Evolutionary conservation across 331 rosid species (phyloP).

Genomic region (Stylosanthes scabra): DNA sequence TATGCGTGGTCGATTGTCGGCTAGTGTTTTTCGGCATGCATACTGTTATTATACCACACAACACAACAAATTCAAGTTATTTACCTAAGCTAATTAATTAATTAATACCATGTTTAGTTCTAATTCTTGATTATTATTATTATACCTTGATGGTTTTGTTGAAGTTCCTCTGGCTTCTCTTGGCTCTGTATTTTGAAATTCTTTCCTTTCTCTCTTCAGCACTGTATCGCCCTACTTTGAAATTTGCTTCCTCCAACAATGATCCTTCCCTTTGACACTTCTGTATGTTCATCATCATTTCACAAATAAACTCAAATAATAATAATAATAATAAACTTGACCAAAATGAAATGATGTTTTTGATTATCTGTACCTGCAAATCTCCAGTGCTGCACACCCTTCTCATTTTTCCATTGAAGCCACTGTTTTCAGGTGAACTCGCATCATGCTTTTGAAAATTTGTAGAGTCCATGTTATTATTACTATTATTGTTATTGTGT

Average conservation of each 20-base stretch:
- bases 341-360: no score
- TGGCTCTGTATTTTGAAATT: conserved; percentile 93
- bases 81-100: no score
- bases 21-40: conserved; percentile 92
- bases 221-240: conserved; percentile 81
- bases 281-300: conserved; percentile 60
- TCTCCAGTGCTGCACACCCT: conserved; percentile 91
- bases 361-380: conserved; percentile 62
- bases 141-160: conserved; percentile 92
- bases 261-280: conserved; percentile 54
- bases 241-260: conserved; percentile 67
- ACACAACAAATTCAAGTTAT: no score
- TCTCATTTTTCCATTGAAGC: conserved; percentile 66
- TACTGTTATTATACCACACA: conserved; percentile 61
- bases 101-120: no score
- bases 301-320: background rate
- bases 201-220: conserved; percentile 85
- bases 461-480: conserved; percentile 46
- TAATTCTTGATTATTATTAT: no score
- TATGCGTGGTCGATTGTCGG: conserved; percentile 89
- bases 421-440: conserved; percentile 55
- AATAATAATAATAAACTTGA: no score
- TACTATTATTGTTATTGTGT: conserved; percentile 7
- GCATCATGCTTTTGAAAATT: conserved; percentile 49
- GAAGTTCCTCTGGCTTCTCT: conserved; percentile 93